Evolutionary conservation across 495 filamentous ascomycete species (phyloP), one percentile per base, ranked within the genome.

Genomic region (Aspergillus avenaceus): DNA sequence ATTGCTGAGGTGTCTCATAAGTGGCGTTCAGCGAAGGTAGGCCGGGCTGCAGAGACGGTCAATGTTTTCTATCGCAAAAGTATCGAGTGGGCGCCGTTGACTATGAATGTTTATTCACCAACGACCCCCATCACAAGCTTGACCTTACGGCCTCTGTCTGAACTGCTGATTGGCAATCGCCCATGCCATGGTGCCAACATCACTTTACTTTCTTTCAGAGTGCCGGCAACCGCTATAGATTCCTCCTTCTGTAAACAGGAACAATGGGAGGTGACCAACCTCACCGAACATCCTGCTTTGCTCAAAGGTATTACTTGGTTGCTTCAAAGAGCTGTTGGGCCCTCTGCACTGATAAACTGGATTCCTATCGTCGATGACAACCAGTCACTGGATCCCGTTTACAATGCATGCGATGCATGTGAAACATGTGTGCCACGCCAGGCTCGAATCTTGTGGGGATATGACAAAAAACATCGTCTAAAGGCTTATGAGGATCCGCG

Each of bases 401-500:
- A n/a, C n/a, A n/a, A n/a, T n/a, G n/a, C n/a, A n/a, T n/a, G n/a
- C n/a, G n/a, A n/a, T n/a, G n/a, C n/a, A 9, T 77, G 74, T 45
- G 36, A 37, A 9, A 40, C 38, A 12, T 82, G 79, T 54, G 67
- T 69, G n/a, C 79, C 79, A 1, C 22, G 26, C 14, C 56, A 54
- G 7, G 77, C 79, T 18, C 44, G 40, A 6, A 60, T 77, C 7
- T 19, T 66, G 11, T 80, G 77, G 79, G 55, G 62, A 18, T 49
- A 56, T 2, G 44, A 61, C 27, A 29, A 24, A 32, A 49, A 43
- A 31, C 55, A 50, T 1, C 41, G 31, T 12, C 55, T 70, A 14
- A 64, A 49, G 9, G 63, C 76, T 1, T 76, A 67, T 43, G 79
- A 80, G 59, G 73, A 80, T 47, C 69, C 66, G 1, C 47, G 60